Evolutionary conservation across 2,329 filamentous ascomycete genomes (phyloP).

Genomic region (Hypoxylon sp.): DNA sequence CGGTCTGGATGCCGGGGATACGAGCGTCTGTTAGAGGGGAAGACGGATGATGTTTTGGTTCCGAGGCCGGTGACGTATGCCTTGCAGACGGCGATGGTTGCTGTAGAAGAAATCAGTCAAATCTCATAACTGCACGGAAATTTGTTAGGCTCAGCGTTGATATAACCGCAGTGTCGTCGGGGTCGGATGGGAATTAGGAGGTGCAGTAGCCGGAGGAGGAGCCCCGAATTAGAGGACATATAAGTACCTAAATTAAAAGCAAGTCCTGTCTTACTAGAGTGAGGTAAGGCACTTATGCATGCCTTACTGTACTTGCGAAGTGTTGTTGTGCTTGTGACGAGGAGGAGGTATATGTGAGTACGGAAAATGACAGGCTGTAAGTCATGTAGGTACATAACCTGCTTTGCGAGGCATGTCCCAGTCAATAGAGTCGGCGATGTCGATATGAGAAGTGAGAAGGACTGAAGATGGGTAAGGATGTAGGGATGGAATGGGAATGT

Average conservation of each 20-base stretch:
- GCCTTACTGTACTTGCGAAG: conserved; percentile 1
- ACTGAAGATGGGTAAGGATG: conserved; percentile 11
- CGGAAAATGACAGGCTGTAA: neutral
- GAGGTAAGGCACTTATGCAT: conserved; percentile 26
- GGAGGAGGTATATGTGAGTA: neutral
- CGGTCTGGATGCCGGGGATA: conserved; percentile 19
- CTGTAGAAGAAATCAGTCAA: conserved; percentile 29
- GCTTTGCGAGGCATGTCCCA: conserved; percentile 24
- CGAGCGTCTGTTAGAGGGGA: conserved; percentile 11
- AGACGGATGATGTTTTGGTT: conserved; percentile 32
- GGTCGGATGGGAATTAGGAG: conserved; percentile 25
- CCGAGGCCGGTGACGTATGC: conserved; percentile 38
- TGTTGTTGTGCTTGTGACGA: neutral
- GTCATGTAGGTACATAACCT: conserved; percentile 5
- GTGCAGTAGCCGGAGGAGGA: conserved; percentile 34
- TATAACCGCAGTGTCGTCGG: conserved; percentile 18
- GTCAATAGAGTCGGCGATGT: conserved; percentile 2
- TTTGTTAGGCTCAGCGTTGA: conserved; percentile 19
- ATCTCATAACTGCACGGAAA: conserved; percentile 31
- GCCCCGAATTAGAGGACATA: conserved; percentile 28
- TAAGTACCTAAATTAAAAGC: conserved; percentile 18
- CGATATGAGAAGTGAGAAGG: neutral
- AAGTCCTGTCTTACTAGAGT: conserved; percentile 19
- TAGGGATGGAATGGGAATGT: conserved; percentile 22
- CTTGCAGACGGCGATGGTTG: conserved; percentile 26